Evolutionary conservation across 78 protist genomes (phyloP).

Genomic region (Dictyostelium capitatum): DNA sequence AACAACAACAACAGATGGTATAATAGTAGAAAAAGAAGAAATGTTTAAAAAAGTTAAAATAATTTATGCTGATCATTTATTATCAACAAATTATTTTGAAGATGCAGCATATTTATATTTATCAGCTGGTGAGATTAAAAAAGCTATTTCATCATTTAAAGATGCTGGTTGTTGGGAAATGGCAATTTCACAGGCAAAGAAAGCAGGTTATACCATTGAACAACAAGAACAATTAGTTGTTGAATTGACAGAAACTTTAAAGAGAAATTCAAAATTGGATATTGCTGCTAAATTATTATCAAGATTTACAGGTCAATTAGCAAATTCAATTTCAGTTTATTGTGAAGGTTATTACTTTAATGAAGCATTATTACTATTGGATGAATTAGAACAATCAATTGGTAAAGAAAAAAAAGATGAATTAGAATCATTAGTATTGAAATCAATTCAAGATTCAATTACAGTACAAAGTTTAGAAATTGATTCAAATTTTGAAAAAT

Average conservation of each 20-base stretch:
- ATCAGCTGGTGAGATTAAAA: constrained; percentile 11
- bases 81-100: constrained; percentile 5
- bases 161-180: constrained; percentile 64
- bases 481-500: constrained; percentile 4
- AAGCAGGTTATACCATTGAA: background rate
- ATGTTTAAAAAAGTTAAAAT: constrained; percentile 49
- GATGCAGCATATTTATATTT: constrained; percentile 70
- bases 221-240: constrained; percentile 1
- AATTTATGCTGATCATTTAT: constrained; percentile 66
- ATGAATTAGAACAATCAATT: background rate
- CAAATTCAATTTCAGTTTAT: constrained; percentile 7
- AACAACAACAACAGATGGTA: background rate
- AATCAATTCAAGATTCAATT: background rate
- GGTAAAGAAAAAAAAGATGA: no score
- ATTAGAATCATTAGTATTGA: background rate
- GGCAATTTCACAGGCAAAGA: constrained; percentile 25
- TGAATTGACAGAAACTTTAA: constrained; percentile 32
- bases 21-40: constrained; percentile 3
- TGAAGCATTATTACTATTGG: constrained; percentile 42
- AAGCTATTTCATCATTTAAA: constrained; percentile 48
- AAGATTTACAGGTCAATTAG: background rate
- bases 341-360: constrained; percentile 60
- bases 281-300: constrained; percentile 7
- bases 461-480: background rate
- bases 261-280: constrained; percentile 26